phyloP scores from a whole-genome alignment of 2,329 filamentous ascomycete genomes.

The Trichoderma harzianum region DNA sequence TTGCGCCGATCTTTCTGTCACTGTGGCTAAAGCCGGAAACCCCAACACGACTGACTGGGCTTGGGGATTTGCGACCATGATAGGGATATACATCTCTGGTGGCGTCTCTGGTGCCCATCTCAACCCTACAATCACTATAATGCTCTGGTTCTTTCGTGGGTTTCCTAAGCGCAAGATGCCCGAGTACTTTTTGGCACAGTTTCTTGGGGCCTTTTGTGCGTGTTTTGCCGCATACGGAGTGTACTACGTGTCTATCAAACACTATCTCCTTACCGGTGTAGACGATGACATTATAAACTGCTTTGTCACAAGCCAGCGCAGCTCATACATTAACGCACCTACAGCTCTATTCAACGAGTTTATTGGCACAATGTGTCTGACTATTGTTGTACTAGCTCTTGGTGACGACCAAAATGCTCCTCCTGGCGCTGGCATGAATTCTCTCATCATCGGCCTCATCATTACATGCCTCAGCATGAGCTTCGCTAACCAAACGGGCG shows the following conservation, averaged over 20 bases:
- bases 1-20: not conserved
- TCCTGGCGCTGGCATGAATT: not conserved
- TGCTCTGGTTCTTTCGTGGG: not conserved
- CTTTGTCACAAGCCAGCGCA: not conserved
- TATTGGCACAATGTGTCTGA: not conserved
- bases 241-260: constrained; percentile 3
- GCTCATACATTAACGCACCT: not conserved
- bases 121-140: not conserved
- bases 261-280: not conserved
- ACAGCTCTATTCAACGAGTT: not conserved
- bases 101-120: constrained; percentile 1
- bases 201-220: not conserved
- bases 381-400: not conserved
- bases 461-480: not conserved
- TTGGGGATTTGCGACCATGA: constrained; percentile 8
- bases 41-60: constrained; percentile 5
- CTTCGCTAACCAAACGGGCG: not conserved
- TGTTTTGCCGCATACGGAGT: not conserved
- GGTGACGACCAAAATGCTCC: not conserved
- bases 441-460: not conserved
- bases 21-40: not conserved
- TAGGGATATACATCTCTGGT: constrained; percentile 8
- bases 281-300: constrained; percentile 2
- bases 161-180: constrained; percentile 9
- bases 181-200: not conserved